Base-by-base conservation (phyloP, 495 filamentous ascomycete species). In the Talaromyces thailandensis region DNA sequence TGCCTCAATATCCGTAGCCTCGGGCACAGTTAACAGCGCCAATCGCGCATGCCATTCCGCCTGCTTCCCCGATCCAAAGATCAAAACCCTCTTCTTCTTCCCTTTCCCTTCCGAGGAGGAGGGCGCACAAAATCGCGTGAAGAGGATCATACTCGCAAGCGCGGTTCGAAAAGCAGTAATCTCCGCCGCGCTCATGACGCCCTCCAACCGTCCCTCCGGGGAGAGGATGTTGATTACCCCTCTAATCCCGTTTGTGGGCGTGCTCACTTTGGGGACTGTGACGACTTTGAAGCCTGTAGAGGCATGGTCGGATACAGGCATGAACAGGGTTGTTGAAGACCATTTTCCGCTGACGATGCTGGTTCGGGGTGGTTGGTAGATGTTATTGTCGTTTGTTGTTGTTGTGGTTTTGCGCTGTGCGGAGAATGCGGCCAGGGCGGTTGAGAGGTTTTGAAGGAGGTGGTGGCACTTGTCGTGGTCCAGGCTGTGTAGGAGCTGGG, bases 161-260 rank as follows among this genome's bases (percentile, higher is more conserved):
- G 94, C 94, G 2, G 94, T 98, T 65, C 94, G 90, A 75, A 97
- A 98, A 6, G 91, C 93, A 2, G 94, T 98, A 9, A 97, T 73
- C 60, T 92, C 89, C 64, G 86, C 83, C 25, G 94, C 94, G 68
- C 91, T 88, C 45, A 98, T 75, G 58, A 98, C 81, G 23, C 90
- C 94, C 14, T 87, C 76, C 1, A 93, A 85, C 6, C 77, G 74
- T 61, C 94, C 93, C 7, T 81, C 67, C 8, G 82, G 77, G 63
- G 80, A 81, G 65, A 95, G 86, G 23, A 98, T 78, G 52, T 92
- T 96, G 56, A 97, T 82, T 26, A 87, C 86, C 43, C 91, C 93
- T 31, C 82, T 85, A 59, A 75, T 71, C 16, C 24, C 55, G 18
- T 35, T 57, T 25, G 26, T 35, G 24, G 55, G 14, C 3, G 16